A percentile compares a stretch with the other conserved stretches of the same genome.
Conservation (phyloP, 495 filamentous ascomycete genomes). For the Annulohypoxylon moriforme region DNA sequence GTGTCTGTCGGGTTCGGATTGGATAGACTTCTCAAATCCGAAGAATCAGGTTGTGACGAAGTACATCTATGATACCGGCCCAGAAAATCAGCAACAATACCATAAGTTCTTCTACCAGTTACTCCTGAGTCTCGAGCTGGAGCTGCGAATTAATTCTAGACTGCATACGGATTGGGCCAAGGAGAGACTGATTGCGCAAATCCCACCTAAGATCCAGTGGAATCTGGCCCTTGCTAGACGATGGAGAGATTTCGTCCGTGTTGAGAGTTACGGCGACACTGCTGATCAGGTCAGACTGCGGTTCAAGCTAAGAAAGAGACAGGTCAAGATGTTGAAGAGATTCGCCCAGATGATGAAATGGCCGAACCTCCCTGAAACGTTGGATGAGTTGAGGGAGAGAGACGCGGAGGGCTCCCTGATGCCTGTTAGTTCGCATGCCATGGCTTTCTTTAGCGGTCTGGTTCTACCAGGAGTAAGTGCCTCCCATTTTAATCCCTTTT, state of each 20-base stretch:
- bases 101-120: slow-evolving; percentile 79
- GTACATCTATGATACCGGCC: slow-evolving; percentile 65
- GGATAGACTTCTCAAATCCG: slow-evolving; percentile 74
- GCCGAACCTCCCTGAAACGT: slow-evolving; percentile 73
- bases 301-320: slow-evolving; percentile 67
- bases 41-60: slow-evolving; percentile 73
- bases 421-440: slow-evolving; percentile 70
- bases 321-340: slow-evolving; percentile 70
- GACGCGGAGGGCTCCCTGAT: slow-evolving; percentile 66
- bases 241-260: slow-evolving; percentile 73
- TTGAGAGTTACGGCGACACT: slow-evolving; percentile 61
- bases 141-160: slow-evolving; percentile 68
- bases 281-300: slow-evolving; percentile 63
- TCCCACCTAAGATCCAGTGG: slow-evolving; percentile 76
- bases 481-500: background rate
- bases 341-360: slow-evolving; percentile 78
- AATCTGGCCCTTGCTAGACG: slow-evolving; percentile 72
- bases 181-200: slow-evolving; percentile 65
- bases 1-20: slow-evolving; percentile 68
- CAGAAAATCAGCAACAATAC: slow-evolving; percentile 51
- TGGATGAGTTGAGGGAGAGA: slow-evolving; percentile 66
- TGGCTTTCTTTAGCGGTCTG: slow-evolving; percentile 78
- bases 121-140: slow-evolving; percentile 73
- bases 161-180: slow-evolving; percentile 65
- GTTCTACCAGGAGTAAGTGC: slow-evolving; percentile 69